A percentile compares a stretch with the other conserved stretches of the same genome.
These are phyloP conservation scores for Pleurotus platypus DNA, from an alignment of 768 basidiomycete genomes.

Conservation along the genomic window DNA sequence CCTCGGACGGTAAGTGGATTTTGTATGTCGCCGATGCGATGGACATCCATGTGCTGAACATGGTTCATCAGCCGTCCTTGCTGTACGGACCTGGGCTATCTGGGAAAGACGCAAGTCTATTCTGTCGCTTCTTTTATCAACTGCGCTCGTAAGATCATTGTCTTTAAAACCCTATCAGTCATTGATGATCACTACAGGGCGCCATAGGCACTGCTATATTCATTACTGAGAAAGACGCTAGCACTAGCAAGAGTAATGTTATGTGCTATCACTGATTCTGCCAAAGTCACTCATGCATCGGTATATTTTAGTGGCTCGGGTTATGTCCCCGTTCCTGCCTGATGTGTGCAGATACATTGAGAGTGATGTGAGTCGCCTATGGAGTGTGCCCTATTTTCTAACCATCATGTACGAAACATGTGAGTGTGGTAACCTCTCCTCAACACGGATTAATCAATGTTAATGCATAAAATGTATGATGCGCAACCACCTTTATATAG, in stretches of 20 bases:
- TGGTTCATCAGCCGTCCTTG: not conserved
- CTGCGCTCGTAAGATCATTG: not conserved
- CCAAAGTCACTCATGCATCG: not conserved
- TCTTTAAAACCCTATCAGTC: no score
- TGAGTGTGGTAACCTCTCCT: not conserved
- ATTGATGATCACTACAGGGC: not conserved
- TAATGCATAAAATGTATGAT: no score
- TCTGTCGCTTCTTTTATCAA: not conserved
- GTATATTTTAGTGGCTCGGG: not conserved
- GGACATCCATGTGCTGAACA: not conserved
- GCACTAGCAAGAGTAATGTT: not conserved
- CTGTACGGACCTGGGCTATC: conserved; percentile 1
- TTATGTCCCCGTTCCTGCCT: not conserved
- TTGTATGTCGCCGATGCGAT: not conserved
- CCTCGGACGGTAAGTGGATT: not conserved
- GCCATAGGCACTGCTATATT: not conserved
- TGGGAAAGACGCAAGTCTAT: conserved; percentile 2
- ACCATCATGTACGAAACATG: conserved; percentile 15
- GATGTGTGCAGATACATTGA: conserved; percentile 7
- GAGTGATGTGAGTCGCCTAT: conserved; percentile 10
- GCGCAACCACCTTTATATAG: not conserved
- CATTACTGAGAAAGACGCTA: not conserved
- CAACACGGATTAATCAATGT: not conserved
- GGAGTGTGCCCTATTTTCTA: conserved; percentile 13
- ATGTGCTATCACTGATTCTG: not conserved